A percentile compares a stretch with the other conserved stretches of the same genome.
Conservation (phyloP, 371 early-diverging fungal genomes). For the Mucor indicus region DNA sequence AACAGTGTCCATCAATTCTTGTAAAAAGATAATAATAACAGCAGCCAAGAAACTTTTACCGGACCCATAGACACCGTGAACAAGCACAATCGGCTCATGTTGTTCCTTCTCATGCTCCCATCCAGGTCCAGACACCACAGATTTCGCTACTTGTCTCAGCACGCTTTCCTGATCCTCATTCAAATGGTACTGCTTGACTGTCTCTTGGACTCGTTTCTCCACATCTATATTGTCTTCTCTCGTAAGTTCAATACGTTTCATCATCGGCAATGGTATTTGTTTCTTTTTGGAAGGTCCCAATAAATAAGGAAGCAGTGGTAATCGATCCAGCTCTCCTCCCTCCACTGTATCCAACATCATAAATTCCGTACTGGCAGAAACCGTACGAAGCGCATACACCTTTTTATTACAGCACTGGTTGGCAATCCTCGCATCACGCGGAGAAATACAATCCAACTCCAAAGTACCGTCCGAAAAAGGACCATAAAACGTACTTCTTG, state of each 20-base stretch:
- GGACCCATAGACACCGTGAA: constrained; percentile 75
- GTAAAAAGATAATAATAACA: constrained; percentile 74
- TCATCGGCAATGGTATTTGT: constrained; percentile 7
- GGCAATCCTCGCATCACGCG: constrained; percentile 41
- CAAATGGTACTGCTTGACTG: constrained; percentile 39
- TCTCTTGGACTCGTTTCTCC: constrained; percentile 33
- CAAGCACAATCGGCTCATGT: constrained; percentile 47
- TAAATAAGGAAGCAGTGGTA: constrained; percentile 50
- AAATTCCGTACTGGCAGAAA: constrained; percentile 69
- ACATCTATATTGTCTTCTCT: constrained; percentile 46
- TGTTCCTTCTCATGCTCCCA: constrained; percentile 19
- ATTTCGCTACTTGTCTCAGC: constrained; percentile 52
- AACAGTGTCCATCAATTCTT: constrained; percentile 51
- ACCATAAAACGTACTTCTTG: constrained; percentile 57
- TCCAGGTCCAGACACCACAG: constrained; percentile 47
- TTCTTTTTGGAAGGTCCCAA: constrained; percentile 17
- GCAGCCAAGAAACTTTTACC: constrained; percentile 81
- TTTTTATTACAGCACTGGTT: constrained; percentile 13
- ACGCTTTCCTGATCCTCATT: constrained; percentile 72
- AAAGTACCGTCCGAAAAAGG: constrained; percentile 49
- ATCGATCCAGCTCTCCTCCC: constrained; percentile 30
- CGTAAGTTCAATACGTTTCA: constrained; percentile 32
- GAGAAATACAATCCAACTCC: constrained; percentile 50
- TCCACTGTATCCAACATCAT: constrained; percentile 68
- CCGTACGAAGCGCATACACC: constrained; percentile 62